These are phyloP conservation scores for Ophiostoma piceae DNA, from an alignment of 2,329 filamentous ascomycete species.

Conservation along the genomic window DNA sequence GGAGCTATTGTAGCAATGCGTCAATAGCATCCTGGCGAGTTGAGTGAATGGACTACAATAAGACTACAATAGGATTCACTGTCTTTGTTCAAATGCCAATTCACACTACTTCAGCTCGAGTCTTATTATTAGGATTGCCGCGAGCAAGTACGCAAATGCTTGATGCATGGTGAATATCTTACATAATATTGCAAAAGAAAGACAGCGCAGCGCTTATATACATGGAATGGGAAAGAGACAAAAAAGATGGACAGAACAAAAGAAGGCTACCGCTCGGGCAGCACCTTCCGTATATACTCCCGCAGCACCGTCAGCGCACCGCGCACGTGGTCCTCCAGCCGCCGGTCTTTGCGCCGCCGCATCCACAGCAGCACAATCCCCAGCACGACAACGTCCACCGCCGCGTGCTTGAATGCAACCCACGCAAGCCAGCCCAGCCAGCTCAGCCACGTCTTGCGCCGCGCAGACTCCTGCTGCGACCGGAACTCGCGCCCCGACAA, in stretches of 20 bases:
- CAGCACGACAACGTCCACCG: constrained; percentile 64
- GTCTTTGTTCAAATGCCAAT: no score
- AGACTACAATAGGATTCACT: no score
- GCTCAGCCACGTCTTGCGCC: background rate
- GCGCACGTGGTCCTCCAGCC: constrained; percentile 68
- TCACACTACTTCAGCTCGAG: no score
- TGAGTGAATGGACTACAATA: no score
- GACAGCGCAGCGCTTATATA: background rate
- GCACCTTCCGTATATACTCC: constrained; percentile 54
- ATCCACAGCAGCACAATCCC: constrained; percentile 65
- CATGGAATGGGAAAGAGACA: background rate
- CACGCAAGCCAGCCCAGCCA: constrained; percentile 70
- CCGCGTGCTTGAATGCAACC: constrained; percentile 65
- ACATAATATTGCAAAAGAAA: background rate
- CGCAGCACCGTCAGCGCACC: constrained; percentile 53
- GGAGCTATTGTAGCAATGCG: no score
- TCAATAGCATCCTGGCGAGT: no score
- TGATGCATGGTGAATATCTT: background rate
- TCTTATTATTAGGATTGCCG: no score
- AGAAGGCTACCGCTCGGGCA: constrained; percentile 39
- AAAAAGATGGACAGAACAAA: background rate
- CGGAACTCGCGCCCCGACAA: constrained; percentile 68
- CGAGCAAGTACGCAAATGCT: no score
- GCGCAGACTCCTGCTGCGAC: constrained; percentile 55
- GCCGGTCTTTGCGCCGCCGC: constrained; percentile 62